phyloP scores from a whole-genome alignment of 1,139 yeast genomes.

The Candida sp. region DNA sequence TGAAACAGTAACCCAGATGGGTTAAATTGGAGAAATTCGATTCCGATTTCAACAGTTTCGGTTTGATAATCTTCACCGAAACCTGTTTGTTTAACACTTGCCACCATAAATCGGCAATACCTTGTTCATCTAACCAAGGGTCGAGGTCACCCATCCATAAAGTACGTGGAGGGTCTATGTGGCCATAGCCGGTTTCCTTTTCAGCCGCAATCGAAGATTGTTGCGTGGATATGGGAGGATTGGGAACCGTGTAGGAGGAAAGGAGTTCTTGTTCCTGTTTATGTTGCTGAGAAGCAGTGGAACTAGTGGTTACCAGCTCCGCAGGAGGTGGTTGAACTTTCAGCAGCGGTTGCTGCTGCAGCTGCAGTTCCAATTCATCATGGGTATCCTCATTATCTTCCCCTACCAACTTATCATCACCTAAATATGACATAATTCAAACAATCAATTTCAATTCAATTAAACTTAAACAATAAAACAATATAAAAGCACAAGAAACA shows the following conservation, averaged over 20 bases:
- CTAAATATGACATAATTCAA: background rate
- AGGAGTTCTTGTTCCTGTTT: slow-evolving; percentile 45
- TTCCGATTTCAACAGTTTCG: slow-evolving; percentile 28
- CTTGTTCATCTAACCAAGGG: slow-evolving; percentile 66
- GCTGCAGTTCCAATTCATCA: background rate
- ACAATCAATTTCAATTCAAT: background rate
- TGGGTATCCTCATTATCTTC: background rate
- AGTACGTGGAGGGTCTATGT: slow-evolving; percentile 45
- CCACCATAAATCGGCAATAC: slow-evolving; percentile 61
- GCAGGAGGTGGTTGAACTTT: background rate
- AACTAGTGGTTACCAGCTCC: slow-evolving; percentile 12
- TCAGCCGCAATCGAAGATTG: slow-evolving; percentile 25
- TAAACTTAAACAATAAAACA: background rate
- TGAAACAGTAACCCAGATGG: slow-evolving; percentile 76
- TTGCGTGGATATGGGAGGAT: slow-evolving; percentile 41
- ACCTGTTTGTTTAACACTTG: slow-evolving; percentile 38
- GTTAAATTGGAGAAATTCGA: slow-evolving; percentile 13
- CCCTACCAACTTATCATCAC: background rate
- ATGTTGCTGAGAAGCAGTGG: slow-evolving; percentile 42
- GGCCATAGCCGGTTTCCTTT: slow-evolving; percentile 9
- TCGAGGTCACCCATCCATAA: slow-evolving; percentile 83
- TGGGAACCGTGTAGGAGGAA: slow-evolving; percentile 36
- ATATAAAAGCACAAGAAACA: background rate
- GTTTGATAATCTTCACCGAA: slow-evolving; percentile 52
- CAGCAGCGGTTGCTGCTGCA: background rate